phyloP scores from a whole-genome alignment of 139 green algal species.

The Haematococcus lacustris region DNA sequence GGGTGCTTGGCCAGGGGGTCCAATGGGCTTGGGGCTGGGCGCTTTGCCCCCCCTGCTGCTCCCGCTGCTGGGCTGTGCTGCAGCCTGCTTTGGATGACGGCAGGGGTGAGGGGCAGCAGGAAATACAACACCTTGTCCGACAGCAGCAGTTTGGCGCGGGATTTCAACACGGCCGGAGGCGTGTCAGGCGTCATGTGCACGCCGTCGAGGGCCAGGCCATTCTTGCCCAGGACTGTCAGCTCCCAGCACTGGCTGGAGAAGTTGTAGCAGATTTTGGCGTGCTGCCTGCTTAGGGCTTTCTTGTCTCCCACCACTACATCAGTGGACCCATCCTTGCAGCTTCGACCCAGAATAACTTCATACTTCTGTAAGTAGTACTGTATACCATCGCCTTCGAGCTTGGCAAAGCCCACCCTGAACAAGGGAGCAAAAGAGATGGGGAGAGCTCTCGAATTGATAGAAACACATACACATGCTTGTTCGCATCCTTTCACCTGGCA shows the following conservation, averaged over 20 bases:
- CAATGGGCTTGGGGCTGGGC: no score
- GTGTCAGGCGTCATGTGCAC: slow-evolving; percentile 14
- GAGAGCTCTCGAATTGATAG: background rate
- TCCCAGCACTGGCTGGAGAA: slow-evolving; percentile 42
- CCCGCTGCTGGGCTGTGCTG: no score
- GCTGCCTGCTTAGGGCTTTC: slow-evolving; percentile 64
- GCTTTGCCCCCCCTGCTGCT: no score
- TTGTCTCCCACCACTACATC: slow-evolving; percentile 62
- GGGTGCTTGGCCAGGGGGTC: no score
- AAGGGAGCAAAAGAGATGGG: background rate
- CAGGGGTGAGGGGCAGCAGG: no score
- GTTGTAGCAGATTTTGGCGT: slow-evolving; percentile 70
- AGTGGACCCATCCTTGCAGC: background rate
- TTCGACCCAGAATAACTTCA: slow-evolving; percentile 57
- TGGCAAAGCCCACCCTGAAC: slow-evolving; percentile 57
- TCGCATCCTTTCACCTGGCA: background rate
- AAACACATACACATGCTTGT: background rate
- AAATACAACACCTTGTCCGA: background rate
- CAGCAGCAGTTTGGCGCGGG: background rate
- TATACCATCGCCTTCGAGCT: slow-evolving; percentile 53
- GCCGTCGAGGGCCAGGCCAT: slow-evolving; percentile 43
- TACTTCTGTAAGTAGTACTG: slow-evolving; percentile 70
- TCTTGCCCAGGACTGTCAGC: slow-evolving; percentile 63
- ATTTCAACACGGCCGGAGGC: slow-evolving; percentile 16
- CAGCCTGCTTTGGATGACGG: no score